Evolutionary conservation across 768 basidiomycete species (phyloP), one percentile per base, ranked within the genome.

Genomic region (Pulveroboletus frians): DNA sequence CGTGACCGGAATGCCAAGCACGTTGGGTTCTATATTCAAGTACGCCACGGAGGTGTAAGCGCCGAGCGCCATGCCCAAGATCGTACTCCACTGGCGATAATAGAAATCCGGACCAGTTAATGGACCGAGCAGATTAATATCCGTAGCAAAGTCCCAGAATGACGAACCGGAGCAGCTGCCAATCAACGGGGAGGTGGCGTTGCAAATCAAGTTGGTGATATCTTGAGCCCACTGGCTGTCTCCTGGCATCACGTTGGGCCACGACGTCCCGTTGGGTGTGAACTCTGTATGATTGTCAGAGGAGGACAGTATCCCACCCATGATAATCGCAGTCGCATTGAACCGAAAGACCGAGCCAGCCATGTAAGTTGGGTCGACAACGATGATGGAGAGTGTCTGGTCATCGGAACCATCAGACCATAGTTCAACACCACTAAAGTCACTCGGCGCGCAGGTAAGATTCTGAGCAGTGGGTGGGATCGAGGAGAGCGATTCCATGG

Each of bases 201-300:
- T 51, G 39, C 52, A 56, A 8, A 61, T 46, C 10, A 62, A 20
- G 37, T 26, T 50, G 8, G 47, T 44, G 37, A 62, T 56, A 31
- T 59, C 60, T 47, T 46, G 44, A 10, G 48, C 54, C 57, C 61
- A 62, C 9, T 40, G 54, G 9, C 23, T 39, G 35, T 31, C 38
- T 26, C 23, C 23, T 21, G 40, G 9, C 52, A 50, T 56, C 26
- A 49, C 40, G 17, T 53, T 55, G 15, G 46, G 43, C 46, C 50
- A 46, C 3, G 51, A 50, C n/a, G 54, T 56, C 17, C 57, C 54
- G n/a, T 62, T 49, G 17, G 21, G 40, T 13, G 47, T 23, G 17
- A 62, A 59, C 27, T 54, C 43, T 3, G 42, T 55, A 20, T 43
- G 39, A 23, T 37, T 50, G 18, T 35, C 43, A n/a, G 37, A 39